phyloP scores from a whole-genome alignment of 768 basidiomycete genomes.

The Leccinum variicolor region DNA sequence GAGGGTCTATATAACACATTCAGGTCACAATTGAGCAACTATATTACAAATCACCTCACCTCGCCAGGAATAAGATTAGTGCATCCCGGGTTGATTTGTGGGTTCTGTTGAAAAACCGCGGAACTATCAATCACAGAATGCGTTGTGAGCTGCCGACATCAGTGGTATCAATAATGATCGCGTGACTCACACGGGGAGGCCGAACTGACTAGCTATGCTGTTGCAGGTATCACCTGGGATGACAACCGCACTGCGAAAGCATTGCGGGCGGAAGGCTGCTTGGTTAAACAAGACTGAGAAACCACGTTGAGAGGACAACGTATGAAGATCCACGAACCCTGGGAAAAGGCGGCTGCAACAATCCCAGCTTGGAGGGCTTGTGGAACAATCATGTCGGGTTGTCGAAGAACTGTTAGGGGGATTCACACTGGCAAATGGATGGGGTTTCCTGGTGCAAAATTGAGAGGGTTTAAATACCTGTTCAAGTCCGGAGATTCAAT shows the following conservation, averaged over 20 bases:
- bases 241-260: slow-evolving; percentile 61
- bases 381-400: too few relatives aligned
- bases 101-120: too few relatives aligned
- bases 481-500: too few relatives aligned
- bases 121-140: slow-evolving; percentile 30
- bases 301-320: neutral
- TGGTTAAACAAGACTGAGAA: slow-evolving; percentile 36
- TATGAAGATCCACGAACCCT: too few relatives aligned
- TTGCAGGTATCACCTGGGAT: slow-evolving; percentile 56
- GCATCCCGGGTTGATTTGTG: slow-evolving; percentile 42
- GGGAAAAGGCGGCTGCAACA: too few relatives aligned
- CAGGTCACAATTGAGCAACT: neutral
- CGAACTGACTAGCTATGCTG: slow-evolving; percentile 54
- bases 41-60: slow-evolving; percentile 24
- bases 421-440: too few relatives aligned
- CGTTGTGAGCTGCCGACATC: neutral
- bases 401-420: too few relatives aligned
- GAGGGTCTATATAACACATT: slow-evolving; percentile 29
- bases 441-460: too few relatives aligned
- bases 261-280: slow-evolving; percentile 29
- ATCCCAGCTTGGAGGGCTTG: too few relatives aligned
- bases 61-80: slow-evolving; percentile 51
- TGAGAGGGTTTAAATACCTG: too few relatives aligned
- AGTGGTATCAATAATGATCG: neutral
- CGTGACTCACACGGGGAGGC: slow-evolving; percentile 56